Conservation (phyloP, 768 basidiomycete genomes). For the Asterophora lycoperdoides region DNA sequence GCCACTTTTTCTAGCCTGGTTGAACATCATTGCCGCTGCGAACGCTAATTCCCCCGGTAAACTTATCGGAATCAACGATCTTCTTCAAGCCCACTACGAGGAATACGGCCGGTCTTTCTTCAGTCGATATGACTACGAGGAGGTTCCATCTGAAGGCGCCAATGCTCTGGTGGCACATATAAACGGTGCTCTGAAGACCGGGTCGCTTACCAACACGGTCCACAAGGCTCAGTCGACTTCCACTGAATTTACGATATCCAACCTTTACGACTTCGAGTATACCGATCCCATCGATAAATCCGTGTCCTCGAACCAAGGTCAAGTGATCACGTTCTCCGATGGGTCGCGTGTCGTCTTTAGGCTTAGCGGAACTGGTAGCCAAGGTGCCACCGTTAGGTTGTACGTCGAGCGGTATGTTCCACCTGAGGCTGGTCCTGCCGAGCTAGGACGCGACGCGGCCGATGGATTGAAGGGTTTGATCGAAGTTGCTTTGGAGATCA, state of each 20-base stretch:
- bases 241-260: conserved; percentile 71
- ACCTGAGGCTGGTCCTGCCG: conserved; percentile 60
- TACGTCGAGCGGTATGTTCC: conserved; percentile 93
- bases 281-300: conserved; percentile 97
- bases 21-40: conserved; percentile 93
- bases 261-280: conserved; percentile 88
- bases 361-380: conserved; percentile 92
- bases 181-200: conserved; percentile 61
- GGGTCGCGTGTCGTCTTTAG: conserved; percentile 95
- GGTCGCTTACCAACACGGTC: conserved; percentile 62
- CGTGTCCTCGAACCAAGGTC: conserved; percentile 92
- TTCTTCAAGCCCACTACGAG: conserved; percentile 82
- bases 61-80: conserved; percentile 85
- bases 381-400: conserved; percentile 93
- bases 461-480: conserved; percentile 94
- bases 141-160: conserved; percentile 89
- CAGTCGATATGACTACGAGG: conserved; percentile 99
- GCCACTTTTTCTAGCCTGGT: conserved; percentile 64
- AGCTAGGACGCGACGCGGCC: conserved; percentile 70
- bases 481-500: conserved; percentile 85
- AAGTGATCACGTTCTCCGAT: conserved; percentile 87
- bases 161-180: conserved; percentile 78
- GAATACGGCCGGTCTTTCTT: conserved; percentile 98
- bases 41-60: conserved; percentile 72
- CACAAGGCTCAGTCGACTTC: conserved; percentile 65